Conservation (phyloP, 108 stramenopile species). For the Aurantiochytrium sp. region DNA sequence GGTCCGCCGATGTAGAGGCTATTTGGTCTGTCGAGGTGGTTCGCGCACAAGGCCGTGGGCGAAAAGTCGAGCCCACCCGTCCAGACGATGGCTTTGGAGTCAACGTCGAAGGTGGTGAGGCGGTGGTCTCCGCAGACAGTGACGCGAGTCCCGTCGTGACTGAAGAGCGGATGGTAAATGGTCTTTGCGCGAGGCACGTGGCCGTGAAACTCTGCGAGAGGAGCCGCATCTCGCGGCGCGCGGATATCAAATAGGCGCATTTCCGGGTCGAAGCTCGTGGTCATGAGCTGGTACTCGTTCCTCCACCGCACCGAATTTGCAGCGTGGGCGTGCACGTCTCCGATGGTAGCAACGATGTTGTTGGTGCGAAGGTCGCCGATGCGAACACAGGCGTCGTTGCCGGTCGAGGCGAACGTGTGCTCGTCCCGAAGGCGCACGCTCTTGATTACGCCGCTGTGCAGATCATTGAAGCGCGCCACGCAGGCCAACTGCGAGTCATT, state of each 20-base stretch:
- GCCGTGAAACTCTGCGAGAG: background rate
- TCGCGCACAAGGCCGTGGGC: background rate
- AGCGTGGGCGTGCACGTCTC: background rate
- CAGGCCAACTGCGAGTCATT: background rate
- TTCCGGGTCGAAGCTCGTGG: background rate
- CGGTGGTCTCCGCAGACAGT: background rate
- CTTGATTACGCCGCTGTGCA: background rate
- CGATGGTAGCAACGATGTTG: background rate
- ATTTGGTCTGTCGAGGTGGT: background rate
- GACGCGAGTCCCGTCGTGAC: background rate
- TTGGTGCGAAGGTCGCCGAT: background rate
- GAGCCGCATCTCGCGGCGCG: background rate
- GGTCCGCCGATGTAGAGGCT: background rate
- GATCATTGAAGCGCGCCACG: background rate
- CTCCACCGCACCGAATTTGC: background rate
- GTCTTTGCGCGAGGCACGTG: background rate
- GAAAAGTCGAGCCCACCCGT: background rate
- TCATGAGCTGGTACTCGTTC: background rate
- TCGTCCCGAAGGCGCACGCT: background rate
- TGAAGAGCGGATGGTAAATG: background rate
- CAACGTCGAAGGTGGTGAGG: background rate
- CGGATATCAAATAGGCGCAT: background rate
- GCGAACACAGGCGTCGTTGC: background rate
- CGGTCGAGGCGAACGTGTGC: background rate
- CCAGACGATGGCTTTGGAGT: background rate